A percentile compares a stretch with the other conserved stretches of the same genome.
phyloP scores from a whole-genome alignment of 2,329 filamentous ascomycete species.

The Pestalotiopsis sp. region DNA sequence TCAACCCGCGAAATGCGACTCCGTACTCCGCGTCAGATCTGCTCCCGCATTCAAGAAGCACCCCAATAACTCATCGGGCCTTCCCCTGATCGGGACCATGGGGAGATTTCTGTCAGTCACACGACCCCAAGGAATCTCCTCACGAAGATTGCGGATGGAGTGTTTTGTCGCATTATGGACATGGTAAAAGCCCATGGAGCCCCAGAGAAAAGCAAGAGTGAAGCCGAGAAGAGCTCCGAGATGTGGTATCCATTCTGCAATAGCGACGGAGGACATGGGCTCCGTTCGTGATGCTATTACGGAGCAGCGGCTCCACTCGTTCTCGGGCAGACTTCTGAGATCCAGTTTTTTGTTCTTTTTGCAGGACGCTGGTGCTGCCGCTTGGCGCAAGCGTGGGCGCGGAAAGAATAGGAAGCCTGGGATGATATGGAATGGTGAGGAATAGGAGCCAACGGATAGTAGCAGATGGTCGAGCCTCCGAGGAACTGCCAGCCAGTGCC shows the following conservation, averaged over 20 bases:
- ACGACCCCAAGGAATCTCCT: conserved; percentile 12
- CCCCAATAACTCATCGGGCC: background rate
- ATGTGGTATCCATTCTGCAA: conserved; percentile 3
- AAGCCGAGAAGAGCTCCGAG: conserved; percentile 3
- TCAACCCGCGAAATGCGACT: background rate
- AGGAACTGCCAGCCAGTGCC: background rate
- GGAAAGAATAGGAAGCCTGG: background rate
- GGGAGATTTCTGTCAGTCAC: conserved; percentile 9
- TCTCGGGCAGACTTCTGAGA: conserved; percentile 2
- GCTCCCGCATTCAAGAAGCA: background rate
- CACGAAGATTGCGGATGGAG: conserved; percentile 8
- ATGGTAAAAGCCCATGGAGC: conserved; percentile 7
- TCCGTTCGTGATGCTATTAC: conserved; percentile 6
- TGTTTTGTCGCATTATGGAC: background rate
- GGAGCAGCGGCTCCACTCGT: conserved; percentile 4
- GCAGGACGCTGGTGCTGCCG: background rate
- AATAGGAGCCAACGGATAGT: background rate
- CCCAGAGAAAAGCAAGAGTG: conserved; percentile 7
- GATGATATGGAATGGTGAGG: background rate
- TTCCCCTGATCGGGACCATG: background rate
- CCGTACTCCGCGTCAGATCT: conserved; percentile 2
- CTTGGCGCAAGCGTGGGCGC: background rate
- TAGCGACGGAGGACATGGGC: background rate
- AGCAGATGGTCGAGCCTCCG: background rate
- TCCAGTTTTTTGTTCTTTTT: conserved; percentile 1